Evolutionary conservation across 2,329 filamentous ascomycete genomes (phyloP).

Genomic region (Venturia nashicola): DNA sequence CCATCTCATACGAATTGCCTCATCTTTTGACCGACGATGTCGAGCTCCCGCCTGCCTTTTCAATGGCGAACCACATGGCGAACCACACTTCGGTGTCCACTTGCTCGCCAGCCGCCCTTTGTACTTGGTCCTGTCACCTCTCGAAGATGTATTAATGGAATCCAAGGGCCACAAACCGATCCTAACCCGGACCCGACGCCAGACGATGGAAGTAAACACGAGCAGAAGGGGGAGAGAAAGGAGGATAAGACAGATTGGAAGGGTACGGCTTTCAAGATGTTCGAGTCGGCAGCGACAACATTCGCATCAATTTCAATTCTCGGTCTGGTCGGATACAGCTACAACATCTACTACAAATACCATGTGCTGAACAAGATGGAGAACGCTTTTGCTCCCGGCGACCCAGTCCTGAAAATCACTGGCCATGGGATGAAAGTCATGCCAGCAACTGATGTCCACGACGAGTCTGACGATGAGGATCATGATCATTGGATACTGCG

Average conservation of each 20-base stretch:
- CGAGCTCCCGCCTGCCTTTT: not conserved
- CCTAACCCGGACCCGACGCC: slow-evolving; percentile 23
- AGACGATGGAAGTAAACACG: slow-evolving; percentile 15
- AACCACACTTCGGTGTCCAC: not conserved
- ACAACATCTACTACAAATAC: slow-evolving; percentile 61
- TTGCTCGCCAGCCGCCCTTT: not conserved
- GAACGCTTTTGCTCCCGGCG: slow-evolving; percentile 80
- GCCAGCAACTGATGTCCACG: slow-evolving; percentile 19
- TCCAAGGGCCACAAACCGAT: slow-evolving; percentile 18
- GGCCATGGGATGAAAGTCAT: slow-evolving; percentile 15
- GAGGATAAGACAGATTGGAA: slow-evolving; percentile 16
- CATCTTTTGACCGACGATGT: not conserved
- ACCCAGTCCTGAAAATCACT: slow-evolving; percentile 68
- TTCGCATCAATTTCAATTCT: slow-evolving; percentile 38
- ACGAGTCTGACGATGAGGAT: slow-evolving; percentile 42
- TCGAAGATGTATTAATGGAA: not conserved
- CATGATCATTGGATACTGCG: slow-evolving; percentile 69
- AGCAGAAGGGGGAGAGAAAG: not conserved
- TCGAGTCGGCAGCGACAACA: slow-evolving; percentile 38
- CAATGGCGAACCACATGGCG: not conserved
- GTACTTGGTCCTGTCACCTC: not conserved
- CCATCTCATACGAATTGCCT: not conserved
- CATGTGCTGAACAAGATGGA: slow-evolving; percentile 87
- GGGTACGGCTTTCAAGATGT: slow-evolving; percentile 37
- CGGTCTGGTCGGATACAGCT: slow-evolving; percentile 33